Evolutionary conservation across 2,329 filamentous ascomycete species (phyloP), one percentile per base, ranked within the genome.

Genomic region (Aspergillus pseudonomiae): DNA sequence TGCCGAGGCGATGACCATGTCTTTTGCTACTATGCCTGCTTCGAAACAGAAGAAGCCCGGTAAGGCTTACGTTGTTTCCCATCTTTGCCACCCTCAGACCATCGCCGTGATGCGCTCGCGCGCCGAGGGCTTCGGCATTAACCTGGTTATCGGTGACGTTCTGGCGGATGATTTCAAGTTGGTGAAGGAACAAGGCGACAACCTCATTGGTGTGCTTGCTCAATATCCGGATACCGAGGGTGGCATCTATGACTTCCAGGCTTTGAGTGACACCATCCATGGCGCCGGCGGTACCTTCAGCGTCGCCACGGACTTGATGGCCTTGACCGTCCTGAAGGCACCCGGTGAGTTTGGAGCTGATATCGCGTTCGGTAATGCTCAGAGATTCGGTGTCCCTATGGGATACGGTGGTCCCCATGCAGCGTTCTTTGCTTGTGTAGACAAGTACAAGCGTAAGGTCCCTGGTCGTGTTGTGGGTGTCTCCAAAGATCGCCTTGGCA

Each of bases 301-400:
- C 70, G 93, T 93, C 34, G 94, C 93, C 16, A 97, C 94, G 1
- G 94, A 98, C 76, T 84, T 97, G 52, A 83, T 97, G 45, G 93
- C 94, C 6, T 81, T 97, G 78, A 97, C 94, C 1, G 80, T 96
- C 12, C 85, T 97, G 57, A 95, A 91, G 57, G 92, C 94, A 1
- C 94, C 94, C 0, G 94, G 94, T 56, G 94, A 97, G 75, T 97
- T 94, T 80, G 94, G 94, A 48, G 94, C 94, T 26, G 94, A 98
- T 75, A 92, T 98, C 71, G 94, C 94, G 6, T 96, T 98, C 75
- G 94, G 94, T 69, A 97, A 90, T 74, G 89, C 94, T 19, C 94
- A 98, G 81, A 85, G 94, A 63, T 91, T 97, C 65, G 94, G 94
- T 77, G 92, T 98, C 14, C 94, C 94, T 2, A 88, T 97, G 75